Base-by-base conservation (phyloP, 1,284 basidiomycete species). In the Papiliotrema nemorosa region DNA sequence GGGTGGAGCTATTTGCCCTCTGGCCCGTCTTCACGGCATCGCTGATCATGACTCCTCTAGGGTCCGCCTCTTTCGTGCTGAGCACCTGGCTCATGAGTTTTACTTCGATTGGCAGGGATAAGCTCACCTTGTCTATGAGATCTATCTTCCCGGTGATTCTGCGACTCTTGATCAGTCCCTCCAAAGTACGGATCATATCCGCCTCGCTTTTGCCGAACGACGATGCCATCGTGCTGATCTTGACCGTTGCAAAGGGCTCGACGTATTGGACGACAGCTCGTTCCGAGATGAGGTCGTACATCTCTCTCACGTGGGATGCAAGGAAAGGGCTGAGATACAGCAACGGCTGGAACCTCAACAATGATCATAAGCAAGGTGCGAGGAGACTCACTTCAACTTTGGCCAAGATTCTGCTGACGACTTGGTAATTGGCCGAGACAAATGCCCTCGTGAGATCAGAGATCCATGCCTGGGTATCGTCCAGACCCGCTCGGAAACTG, bases 221-320 rank as follows among this genome's bases (percentile, higher is more conserved):
- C n/a, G 45, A 22, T 0, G 62, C 63, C 71, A 73, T 73, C 4
- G 54, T 55, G 3, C 48, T 49, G 33, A 73, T 52, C 25, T 60
- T 52, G 22, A 73, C 61, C 0, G 60, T 51, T 0, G 66, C 60
- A 55, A 69, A 73, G 0, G 71, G 71, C 26, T 55, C 41, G 34
- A 69, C 58, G 53, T 72, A 73, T 55, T 72, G 71, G n/a, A 66
- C 52, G 41, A 72, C 55, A 7, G 64, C 57, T 25, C 61, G 53
- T 5, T 56, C 64, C 44, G 60, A 54, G 44, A 73, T 69, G n/a
- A 58, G 39, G 33, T 14, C 21, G 64, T 33, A 22, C 70, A 6
- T 26, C 48, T 2, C 26, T 13, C 1, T 60, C 42, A 41, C 65
- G 55, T 3, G 52, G 36, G 2, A 41, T 42, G 24, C 24, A 18